phyloP scores from a whole-genome alignment of 1,139 yeast genomes.

The Pichia inconspicua region DNA sequence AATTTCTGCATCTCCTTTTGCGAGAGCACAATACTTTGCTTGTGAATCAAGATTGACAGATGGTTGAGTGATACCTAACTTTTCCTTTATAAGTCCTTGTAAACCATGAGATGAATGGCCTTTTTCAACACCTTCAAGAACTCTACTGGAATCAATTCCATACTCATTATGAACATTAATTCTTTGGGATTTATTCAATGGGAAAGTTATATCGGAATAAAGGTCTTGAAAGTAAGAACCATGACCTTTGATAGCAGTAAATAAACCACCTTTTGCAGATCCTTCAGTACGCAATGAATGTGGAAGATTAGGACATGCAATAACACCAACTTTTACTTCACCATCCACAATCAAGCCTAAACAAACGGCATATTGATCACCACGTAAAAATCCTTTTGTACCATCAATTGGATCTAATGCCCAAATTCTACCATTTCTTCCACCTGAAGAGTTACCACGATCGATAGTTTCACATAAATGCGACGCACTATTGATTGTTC shows the following conservation, averaged over 20 bases:
- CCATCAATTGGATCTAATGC: constrained; percentile 98
- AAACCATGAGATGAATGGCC: constrained; percentile 90
- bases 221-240: constrained; percentile 63
- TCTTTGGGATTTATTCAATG: constrained; percentile 30
- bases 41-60: constrained; percentile 83
- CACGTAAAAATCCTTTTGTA: constrained; percentile 90
- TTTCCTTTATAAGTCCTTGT: constrained; percentile 66
- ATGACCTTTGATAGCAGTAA: constrained; percentile 63
- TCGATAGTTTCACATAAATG: constrained; percentile 65
- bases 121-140: constrained; percentile 94
- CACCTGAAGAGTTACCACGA: constrained; percentile 71
- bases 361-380: constrained; percentile 96
- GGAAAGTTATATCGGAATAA: constrained; percentile 30
- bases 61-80: constrained; percentile 49
- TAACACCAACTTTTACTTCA: constrained; percentile 76
- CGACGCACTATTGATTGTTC: constrained; percentile 37
- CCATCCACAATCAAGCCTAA: constrained; percentile 84
- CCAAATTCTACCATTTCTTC: constrained; percentile 80
- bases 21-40: constrained; percentile 86
- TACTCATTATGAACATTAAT: constrained; percentile 39
- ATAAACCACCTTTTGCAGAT: constrained; percentile 52
- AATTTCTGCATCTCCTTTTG: constrained; percentile 88
- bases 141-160: constrained; percentile 46
- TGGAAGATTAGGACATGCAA: constrained; percentile 91
- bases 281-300: constrained; percentile 35